Base-by-base conservation (phyloP, 148 eudicot species). In the Mesembryanthemum crystallinum region DNA sequence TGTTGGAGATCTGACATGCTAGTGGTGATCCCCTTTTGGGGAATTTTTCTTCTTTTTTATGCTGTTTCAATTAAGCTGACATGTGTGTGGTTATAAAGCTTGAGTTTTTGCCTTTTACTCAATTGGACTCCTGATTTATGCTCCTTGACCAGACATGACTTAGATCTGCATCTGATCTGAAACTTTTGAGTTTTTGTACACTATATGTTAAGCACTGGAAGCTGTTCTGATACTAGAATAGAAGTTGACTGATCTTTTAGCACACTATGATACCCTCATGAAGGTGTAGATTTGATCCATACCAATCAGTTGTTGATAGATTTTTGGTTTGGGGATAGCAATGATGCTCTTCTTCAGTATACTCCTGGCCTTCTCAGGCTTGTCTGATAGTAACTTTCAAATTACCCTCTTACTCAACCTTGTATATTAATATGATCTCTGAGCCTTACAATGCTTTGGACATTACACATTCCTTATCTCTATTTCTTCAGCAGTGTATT, bases 31-130 rank as follows among this genome's bases (percentile, higher is more conserved):
- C 14, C 52, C 52, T 57, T 37, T 39, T 54, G 49, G 1, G 21
- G 27, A 10, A 23, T 58, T 76, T 21, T 8, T 25, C 9, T 0
- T 39, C 43, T 43, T 23, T 43, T 70, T n/a, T 35, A 13, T 21
- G n/a, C 11, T 32, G 14, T 29, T 28, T 71, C 43, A 64, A 57
- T 72, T 72, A 58, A 64, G 65, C 72, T 78, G 76, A 52, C 65
- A 47, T 28, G 24, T 69, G 27, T 29, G 21, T 28, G 15, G 24
- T 17, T 51, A 17, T 51, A 4, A 55, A 59, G 69, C 47, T 69
- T 59, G 39, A 27, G 27, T 70, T 59, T n/a, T 54, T 78, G 65
- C 65, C 35, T 72, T 63, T 69, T 67, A 29, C 27, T 25, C n/a
- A 61, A 61, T 32, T 18, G 23, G 11, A 49, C 18, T 20, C 73